Percentiles rank a stretch among this genome's conserved stretches.
Evolutionary conservation across 768 basidiomycete genomes (phyloP).

Genomic region (Termitomyces sp.): DNA sequence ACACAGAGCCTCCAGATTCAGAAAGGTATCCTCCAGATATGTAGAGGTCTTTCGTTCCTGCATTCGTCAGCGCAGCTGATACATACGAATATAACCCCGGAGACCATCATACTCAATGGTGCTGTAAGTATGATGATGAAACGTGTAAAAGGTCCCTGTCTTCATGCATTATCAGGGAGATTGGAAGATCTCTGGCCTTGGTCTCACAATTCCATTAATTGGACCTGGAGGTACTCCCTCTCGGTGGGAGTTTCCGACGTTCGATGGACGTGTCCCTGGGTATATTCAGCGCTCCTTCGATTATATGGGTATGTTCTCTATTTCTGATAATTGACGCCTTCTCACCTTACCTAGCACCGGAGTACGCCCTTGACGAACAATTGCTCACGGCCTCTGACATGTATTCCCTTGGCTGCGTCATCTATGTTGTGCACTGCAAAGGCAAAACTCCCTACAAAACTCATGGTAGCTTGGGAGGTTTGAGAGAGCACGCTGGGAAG

Average conservation of each 20-base stretch:
- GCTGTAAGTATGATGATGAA: slow-evolving; percentile 49
- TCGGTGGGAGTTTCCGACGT: slow-evolving; percentile 88
- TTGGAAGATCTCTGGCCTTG: slow-evolving; percentile 95
- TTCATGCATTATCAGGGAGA: slow-evolving; percentile 65
- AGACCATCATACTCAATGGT: slow-evolving; percentile 85
- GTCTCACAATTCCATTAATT: slow-evolving; percentile 77
- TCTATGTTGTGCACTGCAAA: slow-evolving; percentile 90
- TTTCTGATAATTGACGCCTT: slow-evolving; percentile 1
- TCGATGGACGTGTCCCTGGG: slow-evolving; percentile 73
- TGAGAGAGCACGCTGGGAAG: slow-evolving; percentile 70
- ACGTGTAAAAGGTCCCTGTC: not conserved
- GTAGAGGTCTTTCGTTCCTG: slow-evolving; percentile 86
- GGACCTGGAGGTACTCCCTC: slow-evolving; percentile 68
- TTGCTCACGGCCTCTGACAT: slow-evolving; percentile 88
- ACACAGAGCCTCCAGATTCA: slow-evolving; percentile 49
- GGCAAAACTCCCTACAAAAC: slow-evolving; percentile 85
- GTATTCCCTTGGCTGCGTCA: slow-evolving; percentile 87
- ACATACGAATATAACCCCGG: slow-evolving; percentile 86
- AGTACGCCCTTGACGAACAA: slow-evolving; percentile 89
- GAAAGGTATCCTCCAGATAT: slow-evolving; percentile 92
- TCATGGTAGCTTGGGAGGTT: slow-evolving; percentile 66
- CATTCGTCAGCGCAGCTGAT: slow-evolving; percentile 91
- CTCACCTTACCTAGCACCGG: slow-evolving; percentile 60
- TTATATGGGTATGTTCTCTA: slow-evolving; percentile 70
- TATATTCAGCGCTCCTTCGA: slow-evolving; percentile 92